Conservation (phyloP, 306 rosid genomes). For the Acacia melanoxylon region DNA sequence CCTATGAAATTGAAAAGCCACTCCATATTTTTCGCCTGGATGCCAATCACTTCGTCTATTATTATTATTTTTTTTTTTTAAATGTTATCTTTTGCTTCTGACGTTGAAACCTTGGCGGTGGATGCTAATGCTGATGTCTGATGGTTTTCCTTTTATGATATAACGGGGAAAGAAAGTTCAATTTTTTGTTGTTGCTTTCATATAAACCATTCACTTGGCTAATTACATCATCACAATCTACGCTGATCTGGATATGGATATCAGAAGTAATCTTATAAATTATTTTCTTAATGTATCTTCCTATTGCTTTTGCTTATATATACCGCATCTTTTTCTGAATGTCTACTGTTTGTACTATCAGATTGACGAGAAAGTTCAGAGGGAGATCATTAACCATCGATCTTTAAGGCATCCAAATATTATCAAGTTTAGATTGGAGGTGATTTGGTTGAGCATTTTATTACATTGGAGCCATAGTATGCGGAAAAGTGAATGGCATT, state of each 20-base stretch:
- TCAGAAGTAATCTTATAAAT: not conserved
- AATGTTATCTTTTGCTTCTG: not conserved
- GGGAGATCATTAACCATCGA: constrained; percentile 87
- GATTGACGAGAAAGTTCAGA: constrained; percentile 88
- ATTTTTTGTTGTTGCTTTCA: not conserved
- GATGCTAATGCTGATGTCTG: constrained; percentile 1
- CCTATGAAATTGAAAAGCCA: not conserved
- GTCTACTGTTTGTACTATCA: constrained; percentile 41
- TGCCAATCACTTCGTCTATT: not conserved
- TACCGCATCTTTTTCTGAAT: not conserved
- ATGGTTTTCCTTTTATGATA: constrained; percentile 3
- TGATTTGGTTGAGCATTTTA: constrained; percentile 25
- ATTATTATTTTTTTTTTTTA: too few species aligned
- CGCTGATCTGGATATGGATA: not conserved
- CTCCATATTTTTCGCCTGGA: not conserved
- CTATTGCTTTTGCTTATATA: not conserved
- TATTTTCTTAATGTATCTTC: not conserved
- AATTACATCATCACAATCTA: not conserved
- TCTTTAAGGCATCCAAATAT: constrained; percentile 86
- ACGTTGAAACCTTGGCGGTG: constrained; percentile 12
- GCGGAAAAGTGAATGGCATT: not conserved
- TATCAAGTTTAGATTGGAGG: constrained; percentile 90
- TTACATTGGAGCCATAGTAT: not conserved
- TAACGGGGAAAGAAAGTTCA: not conserved
- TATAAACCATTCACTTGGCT: not conserved